Conservation (phyloP, 139 green algal genomes). For the Desmodesmus armatus region DNA sequence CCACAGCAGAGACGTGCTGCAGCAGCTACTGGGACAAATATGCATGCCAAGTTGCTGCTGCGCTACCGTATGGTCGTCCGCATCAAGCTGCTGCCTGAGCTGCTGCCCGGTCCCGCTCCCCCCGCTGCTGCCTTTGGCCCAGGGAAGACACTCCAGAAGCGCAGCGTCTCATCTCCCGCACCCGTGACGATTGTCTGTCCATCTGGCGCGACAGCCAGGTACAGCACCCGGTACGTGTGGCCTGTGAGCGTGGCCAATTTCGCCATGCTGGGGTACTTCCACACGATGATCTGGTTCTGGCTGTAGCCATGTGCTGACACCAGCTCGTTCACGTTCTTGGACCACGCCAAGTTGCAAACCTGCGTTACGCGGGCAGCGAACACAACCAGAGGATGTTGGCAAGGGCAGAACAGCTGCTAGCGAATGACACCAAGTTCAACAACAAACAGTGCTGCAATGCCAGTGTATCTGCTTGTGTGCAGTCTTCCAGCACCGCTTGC, state of each 20-base stretch:
- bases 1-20: too few species aligned
- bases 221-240: conserved; percentile 94
- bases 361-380: too few species aligned
- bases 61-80: conserved; percentile 24
- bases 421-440: too few species aligned
- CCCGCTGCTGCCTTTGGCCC: conserved; percentile 10
- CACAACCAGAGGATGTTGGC: too few species aligned
- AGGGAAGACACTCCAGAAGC: conserved; percentile 96
- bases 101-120: background rate
- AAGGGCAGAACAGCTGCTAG: too few species aligned
- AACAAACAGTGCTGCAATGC: background rate
- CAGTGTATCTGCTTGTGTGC: background rate
- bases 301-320: conserved; percentile 97
- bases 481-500: background rate
- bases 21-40: too few species aligned
- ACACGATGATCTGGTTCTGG: conserved; percentile 97
- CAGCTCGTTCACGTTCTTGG: conserved; percentile 97
- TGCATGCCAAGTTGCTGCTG: too few species aligned
- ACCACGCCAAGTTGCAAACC: conserved; percentile 98
- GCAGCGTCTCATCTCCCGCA: conserved; percentile 92
- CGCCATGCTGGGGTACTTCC: conserved; percentile 89
- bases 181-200: conserved; percentile 76
- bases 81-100: conserved; percentile 30
- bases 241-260: conserved; percentile 93
- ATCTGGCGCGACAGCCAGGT: conserved; percentile 94